Base-by-base conservation (phyloP, 164 flowering plant species). In the Piper betle region DNA sequence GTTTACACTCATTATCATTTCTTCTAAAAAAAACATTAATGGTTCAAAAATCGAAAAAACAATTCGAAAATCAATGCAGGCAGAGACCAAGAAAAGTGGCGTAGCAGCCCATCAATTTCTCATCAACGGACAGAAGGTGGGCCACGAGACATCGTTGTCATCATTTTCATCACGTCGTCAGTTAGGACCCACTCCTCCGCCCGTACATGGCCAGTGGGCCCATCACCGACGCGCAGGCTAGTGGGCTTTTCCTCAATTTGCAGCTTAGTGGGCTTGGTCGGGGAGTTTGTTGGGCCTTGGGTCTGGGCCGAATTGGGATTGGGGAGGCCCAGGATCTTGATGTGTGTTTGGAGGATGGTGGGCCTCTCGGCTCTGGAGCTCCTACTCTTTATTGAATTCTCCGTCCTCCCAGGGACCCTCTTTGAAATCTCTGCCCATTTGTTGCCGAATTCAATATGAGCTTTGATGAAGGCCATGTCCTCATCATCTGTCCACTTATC, bases 341-440 rank as follows among this genome's bases (percentile, higher is more conserved):
- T 86, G 71, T 86, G 86, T 42, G 83, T 76, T 39, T 86, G 87
- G 18, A 89, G 73, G 5, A 86, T 77, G 20, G 87, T 68, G 64
- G 73, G 33, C 33, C 33, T 25, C 33, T 73, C 11, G 80, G 69
- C 73, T 57, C 75, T 82, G 63, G 72, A 71, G 58, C 62, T 71
- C 1, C 85, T 76, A 57, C 81, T 76, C 59, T 77, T 82, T 55
- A 87, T 62, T 4, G 88, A 79, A 69, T 91, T 91, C 60, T 91
- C 96, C 0, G 96, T 85, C 64, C 97, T 81, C 48, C 94, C 96
- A 0, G 88, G 84, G 12, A 91, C 54, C 46, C 78, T 77, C 68
- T 86, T 91, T 8, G 91, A 86, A 37, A 91, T 91, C 58, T 87
- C 96, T 16, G 96, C 88, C 97, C 97, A 91, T 65, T 74, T 88